Evolutionary conservation across 2,329 filamentous ascomycete genomes (phyloP).

Genomic region (Aureobasidium sp.): DNA sequence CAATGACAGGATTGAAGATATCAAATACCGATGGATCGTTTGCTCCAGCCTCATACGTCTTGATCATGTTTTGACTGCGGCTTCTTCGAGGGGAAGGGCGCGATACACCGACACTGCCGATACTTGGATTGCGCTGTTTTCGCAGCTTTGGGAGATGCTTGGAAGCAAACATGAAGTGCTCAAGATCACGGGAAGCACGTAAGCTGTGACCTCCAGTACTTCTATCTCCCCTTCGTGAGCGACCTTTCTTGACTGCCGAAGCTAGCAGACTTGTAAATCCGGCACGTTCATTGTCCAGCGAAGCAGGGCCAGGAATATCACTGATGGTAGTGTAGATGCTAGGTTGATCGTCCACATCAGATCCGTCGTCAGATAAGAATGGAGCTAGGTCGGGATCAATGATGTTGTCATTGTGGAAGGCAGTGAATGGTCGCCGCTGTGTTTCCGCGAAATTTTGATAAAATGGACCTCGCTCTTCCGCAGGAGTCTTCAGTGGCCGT

Average conservation of each 20-base stretch:
- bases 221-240: conserved; percentile 76
- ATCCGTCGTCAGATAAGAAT: conserved; percentile 95
- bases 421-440: conserved; percentile 70
- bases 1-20: neutral
- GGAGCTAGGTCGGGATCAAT: conserved; percentile 97
- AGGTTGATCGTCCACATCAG: conserved; percentile 82
- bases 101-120: conserved; percentile 78
- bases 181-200: conserved; percentile 63
- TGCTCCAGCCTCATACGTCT: conserved; percentile 32
- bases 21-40: conserved; percentile 12
- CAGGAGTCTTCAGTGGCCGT: conserved; percentile 74
- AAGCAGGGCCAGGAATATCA: conserved; percentile 42
- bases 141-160: conserved; percentile 69
- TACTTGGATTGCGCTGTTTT: conserved; percentile 84
- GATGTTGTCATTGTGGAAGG: conserved; percentile 99
- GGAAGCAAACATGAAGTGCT: conserved; percentile 70
- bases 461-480: conserved; percentile 90
- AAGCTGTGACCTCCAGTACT: conserved; percentile 76
- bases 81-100: conserved; percentile 75
- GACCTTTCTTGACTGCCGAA: conserved; percentile 75
- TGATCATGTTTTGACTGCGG: conserved; percentile 61
- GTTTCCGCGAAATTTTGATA: conserved; percentile 73
- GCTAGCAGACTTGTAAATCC: conserved; percentile 78
- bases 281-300: conserved; percentile 75
- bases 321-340: conserved; percentile 80